Evolutionary conservation across 306 rosid species (phyloP).

Genomic region (Lupinus albus): DNA sequence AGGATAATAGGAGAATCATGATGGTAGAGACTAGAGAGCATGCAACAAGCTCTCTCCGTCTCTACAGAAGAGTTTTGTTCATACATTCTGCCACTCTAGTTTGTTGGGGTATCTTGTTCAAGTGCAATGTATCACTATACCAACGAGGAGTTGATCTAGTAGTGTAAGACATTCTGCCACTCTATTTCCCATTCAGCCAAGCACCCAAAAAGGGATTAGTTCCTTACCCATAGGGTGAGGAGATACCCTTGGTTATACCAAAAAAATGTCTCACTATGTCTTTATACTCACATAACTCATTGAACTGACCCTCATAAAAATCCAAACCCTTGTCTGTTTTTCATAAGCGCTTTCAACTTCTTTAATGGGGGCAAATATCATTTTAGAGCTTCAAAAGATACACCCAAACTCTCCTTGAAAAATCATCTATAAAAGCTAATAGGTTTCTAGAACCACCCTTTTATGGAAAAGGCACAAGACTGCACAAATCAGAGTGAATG

Average conservation of each 20-base stretch:
- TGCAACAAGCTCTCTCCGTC: not conserved
- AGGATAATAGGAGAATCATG: not conserved
- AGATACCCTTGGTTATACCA: too few species aligned
- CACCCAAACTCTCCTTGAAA: not conserved
- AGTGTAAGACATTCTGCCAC: too few species aligned
- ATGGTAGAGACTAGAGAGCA: not conserved
- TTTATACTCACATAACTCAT: not conserved
- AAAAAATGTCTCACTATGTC: not conserved
- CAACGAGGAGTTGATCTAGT: too few species aligned
- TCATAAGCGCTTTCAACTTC: not conserved
- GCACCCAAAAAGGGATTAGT: too few species aligned
- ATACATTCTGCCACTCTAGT: not conserved
- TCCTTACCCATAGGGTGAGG: too few species aligned
- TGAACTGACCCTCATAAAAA: not conserved
- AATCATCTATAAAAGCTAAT: too few species aligned
- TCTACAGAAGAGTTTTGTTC: not conserved
- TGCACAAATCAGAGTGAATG: too few species aligned
- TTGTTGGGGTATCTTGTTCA: too few species aligned
- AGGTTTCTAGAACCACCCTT: too few species aligned
- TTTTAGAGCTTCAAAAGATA: not conserved
- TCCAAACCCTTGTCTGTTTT: not conserved
- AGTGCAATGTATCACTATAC: not conserved
- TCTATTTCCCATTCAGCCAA: too few species aligned
- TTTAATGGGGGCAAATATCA: not conserved
- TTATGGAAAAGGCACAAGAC: too few species aligned